Conservation (phyloP, 305 asterid species). For the Fraxinus latifolia region DNA sequence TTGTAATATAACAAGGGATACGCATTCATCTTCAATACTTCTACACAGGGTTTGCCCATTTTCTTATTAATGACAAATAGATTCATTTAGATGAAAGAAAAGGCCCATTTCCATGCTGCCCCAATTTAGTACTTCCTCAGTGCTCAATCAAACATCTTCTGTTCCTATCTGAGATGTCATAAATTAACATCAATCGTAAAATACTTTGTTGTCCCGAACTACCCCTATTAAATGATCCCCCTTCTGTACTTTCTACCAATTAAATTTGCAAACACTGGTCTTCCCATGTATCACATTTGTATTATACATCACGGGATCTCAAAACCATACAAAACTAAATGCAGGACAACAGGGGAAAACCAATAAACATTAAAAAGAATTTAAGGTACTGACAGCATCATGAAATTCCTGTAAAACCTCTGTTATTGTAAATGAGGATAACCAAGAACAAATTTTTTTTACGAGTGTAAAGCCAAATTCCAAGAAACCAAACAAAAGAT, state of each 20-base stretch:
- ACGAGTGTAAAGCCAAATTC: conserved; percentile 1
- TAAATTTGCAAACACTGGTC: background rate
- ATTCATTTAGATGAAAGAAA: background rate
- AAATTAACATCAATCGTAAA: background rate
- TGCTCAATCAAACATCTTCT: background rate
- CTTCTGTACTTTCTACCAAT: background rate
- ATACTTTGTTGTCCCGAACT: background rate
- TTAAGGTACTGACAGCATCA: background rate
- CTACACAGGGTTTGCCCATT: background rate
- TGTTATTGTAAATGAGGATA: background rate
- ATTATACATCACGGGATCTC: background rate
- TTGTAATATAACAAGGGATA: background rate
- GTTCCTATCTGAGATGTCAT: background rate
- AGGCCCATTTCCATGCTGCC: background rate
- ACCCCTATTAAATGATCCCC: background rate
- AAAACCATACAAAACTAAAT: background rate
- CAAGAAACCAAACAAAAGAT: background rate
- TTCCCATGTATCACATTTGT: background rate
- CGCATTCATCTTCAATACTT: background rate
- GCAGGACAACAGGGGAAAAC: background rate
- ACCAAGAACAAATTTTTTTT: background rate
- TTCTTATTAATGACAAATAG: background rate
- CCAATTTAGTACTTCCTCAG: background rate
- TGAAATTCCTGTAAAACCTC: background rate
- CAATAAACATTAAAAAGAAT: background rate